These are phyloP conservation scores for Escallonia rubra DNA, from an alignment of 129 eudicot genomes.

Conservation along the genomic window DNA sequence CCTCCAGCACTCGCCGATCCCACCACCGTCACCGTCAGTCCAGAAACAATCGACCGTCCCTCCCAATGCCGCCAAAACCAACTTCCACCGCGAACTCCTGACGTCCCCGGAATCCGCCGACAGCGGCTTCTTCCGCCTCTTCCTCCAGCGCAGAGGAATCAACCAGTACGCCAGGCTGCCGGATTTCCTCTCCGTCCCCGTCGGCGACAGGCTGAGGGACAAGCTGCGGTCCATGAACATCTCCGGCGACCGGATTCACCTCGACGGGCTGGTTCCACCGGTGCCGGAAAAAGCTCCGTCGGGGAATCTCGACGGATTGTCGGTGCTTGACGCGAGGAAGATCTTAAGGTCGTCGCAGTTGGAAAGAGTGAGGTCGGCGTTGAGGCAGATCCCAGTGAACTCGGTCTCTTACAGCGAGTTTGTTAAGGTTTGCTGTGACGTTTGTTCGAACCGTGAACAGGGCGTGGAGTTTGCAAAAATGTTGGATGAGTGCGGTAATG, in stretches of 20 bases:
- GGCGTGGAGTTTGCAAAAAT: constrained; percentile 56
- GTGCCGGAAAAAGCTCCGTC: constrained; percentile 6
- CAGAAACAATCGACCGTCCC: constrained; percentile 7
- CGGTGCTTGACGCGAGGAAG: constrained; percentile 47
- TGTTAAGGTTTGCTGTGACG: constrained; percentile 35
- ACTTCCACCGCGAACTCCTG: constrained; percentile 26
- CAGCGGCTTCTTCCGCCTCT: constrained; percentile 42
- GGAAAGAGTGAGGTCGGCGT: constrained; percentile 42
- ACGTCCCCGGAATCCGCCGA: constrained; percentile 18
- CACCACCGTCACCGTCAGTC: constrained; percentile 13
- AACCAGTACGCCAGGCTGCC: constrained; percentile 33
- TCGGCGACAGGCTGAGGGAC: constrained; percentile 54
- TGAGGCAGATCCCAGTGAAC: constrained; percentile 38
- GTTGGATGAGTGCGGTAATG: constrained; percentile 68
- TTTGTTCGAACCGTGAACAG: constrained; percentile 29
- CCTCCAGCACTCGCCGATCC: constrained; percentile 13
- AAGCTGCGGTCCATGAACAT: constrained; percentile 26
- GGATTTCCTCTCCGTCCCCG: constrained; percentile 36
- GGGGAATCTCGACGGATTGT: constrained; percentile 15
- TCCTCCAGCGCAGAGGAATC: constrained; percentile 42
- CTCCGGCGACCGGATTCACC: constrained; percentile 25
- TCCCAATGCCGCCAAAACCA: constrained; percentile 14
- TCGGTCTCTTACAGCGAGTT: constrained; percentile 48
- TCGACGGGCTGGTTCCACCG: constrained; percentile 41
- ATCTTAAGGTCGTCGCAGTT: constrained; percentile 41